Conservation (phyloP, 176 grass and related monocot genomes). For the Secale cereale region DNA sequence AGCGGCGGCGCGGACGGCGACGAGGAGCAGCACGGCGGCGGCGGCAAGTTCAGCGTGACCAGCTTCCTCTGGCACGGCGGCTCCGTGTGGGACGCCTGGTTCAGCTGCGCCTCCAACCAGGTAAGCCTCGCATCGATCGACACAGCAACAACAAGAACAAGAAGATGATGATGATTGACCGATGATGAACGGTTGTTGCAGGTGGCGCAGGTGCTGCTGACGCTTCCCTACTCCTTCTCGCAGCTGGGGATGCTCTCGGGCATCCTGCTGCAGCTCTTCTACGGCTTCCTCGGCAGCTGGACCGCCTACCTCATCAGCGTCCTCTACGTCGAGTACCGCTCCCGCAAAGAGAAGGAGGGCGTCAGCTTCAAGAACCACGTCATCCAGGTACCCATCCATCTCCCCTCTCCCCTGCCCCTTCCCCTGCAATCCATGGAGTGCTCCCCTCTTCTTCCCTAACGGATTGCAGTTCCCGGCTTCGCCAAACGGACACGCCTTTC, state of each 20-base stretch:
- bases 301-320: slow-evolving; percentile 79
- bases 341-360: slow-evolving; percentile 70
- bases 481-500: not conserved
- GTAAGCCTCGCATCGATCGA: slow-evolving; percentile 7
- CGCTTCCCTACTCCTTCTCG: slow-evolving; percentile 74
- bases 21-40: slow-evolving; percentile 34
- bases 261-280: slow-evolving; percentile 65
- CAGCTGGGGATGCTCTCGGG: slow-evolving; percentile 72
- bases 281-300: slow-evolving; percentile 71
- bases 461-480: slow-evolving; percentile 32
- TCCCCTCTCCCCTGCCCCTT: not conserved
- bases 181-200: not conserved
- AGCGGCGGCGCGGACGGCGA: slow-evolving; percentile 31
- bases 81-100: slow-evolving; percentile 97
- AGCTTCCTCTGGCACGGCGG: slow-evolving; percentile 92
- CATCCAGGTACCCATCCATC: slow-evolving; percentile 46
- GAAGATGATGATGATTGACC: too few relatives aligned
- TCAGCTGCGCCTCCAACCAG: slow-evolving; percentile 99
- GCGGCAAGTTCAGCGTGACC: slow-evolving; percentile 44
- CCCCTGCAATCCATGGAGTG: not conserved
- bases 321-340: slow-evolving; percentile 75
- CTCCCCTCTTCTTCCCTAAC: not conserved
- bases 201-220: slow-evolving; percentile 75
- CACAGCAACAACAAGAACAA: too few relatives aligned
- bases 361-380: slow-evolving; percentile 74